A percentile compares a stretch with the other conserved stretches of the same genome.
phyloP scores from a whole-genome alignment of 83 land plant species.

The Isoetes engelmannii region DNA sequence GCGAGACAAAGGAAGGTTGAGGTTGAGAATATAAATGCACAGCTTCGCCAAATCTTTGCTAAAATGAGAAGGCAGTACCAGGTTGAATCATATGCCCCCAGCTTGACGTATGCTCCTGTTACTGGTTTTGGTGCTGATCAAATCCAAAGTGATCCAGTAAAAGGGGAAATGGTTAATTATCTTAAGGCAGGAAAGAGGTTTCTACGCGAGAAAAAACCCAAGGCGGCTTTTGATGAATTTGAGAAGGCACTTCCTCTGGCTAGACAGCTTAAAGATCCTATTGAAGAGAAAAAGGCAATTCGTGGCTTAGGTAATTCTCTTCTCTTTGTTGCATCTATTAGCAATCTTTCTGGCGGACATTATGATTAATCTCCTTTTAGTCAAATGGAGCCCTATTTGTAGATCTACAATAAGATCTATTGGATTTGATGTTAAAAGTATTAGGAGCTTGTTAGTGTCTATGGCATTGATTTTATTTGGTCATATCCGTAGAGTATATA shows the following conservation, averaged over 20 bases:
- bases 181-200: slow-evolving; percentile 62
- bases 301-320: slow-evolving; percentile 67
- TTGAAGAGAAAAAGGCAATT: slow-evolving; percentile 88
- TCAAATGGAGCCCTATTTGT: no score
- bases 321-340: no score
- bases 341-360: no score
- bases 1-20: slow-evolving; percentile 90
- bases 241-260: slow-evolving; percentile 65
- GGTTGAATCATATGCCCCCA: slow-evolving; percentile 94
- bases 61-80: slow-evolving; percentile 78
- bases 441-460: no score
- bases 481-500: no score
- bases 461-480: no score
- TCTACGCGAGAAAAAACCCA: slow-evolving; percentile 60
- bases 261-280: slow-evolving; percentile 54
- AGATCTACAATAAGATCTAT: no score
- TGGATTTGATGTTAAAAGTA: no score
- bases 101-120: slow-evolving; percentile 87
- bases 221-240: slow-evolving; percentile 70
- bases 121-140: slow-evolving; percentile 35
- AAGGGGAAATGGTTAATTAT: slow-evolving; percentile 45
- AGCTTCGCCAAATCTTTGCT: slow-evolving; percentile 88
- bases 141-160: slow-evolving; percentile 36
- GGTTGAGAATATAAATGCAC: slow-evolving; percentile 63
- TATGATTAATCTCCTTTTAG: no score